phyloP scores from a whole-genome alignment of 805 yeast genomes.

The Metschnikowia amazonensis region DNA sequence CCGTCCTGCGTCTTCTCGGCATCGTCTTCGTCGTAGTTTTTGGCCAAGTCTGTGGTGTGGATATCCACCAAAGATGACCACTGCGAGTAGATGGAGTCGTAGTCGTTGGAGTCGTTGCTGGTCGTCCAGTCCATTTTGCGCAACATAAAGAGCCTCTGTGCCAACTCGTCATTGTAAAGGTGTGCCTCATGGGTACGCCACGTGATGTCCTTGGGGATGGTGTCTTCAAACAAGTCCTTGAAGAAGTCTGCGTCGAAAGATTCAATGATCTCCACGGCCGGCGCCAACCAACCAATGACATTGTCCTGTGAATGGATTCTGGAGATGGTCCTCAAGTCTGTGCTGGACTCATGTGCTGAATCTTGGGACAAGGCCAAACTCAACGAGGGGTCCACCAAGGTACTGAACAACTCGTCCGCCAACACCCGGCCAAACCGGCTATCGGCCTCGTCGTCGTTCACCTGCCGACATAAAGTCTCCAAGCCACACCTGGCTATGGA shows the following conservation, averaged over 20 bases:
- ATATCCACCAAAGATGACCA: slow-evolving; percentile 70
- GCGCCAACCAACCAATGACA: slow-evolving; percentile 36
- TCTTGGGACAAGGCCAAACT: slow-evolving; percentile 49
- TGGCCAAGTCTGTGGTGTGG: slow-evolving; percentile 54
- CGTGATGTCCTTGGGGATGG: slow-evolving; percentile 32
- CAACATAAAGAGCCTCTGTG: slow-evolving; percentile 49
- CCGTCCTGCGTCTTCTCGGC: slow-evolving; percentile 62
- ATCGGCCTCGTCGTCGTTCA: slow-evolving; percentile 3
- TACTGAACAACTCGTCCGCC: slow-evolving; percentile 53
- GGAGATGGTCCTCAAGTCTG: slow-evolving; percentile 50
- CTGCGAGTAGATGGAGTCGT: slow-evolving; percentile 52
- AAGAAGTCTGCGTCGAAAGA: slow-evolving; percentile 37
- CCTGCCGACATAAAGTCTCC: slow-evolving; percentile 40
- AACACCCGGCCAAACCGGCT: slow-evolving; percentile 32
- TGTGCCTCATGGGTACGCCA: slow-evolving; percentile 58
- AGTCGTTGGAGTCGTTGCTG: slow-evolving; percentile 41
- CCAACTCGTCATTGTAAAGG: slow-evolving; percentile 68
- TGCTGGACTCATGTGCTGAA: slow-evolving; percentile 14
- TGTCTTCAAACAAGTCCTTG: slow-evolving; percentile 23
- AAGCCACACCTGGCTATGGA: slow-evolving; percentile 61
- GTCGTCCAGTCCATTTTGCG: slow-evolving; percentile 24
- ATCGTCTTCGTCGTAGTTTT: slow-evolving; percentile 46
- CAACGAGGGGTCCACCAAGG: slow-evolving; percentile 64
- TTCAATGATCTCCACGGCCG: slow-evolving; percentile 39
- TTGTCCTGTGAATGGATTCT: slow-evolving; percentile 36